Base-by-base conservation (phyloP, 805 yeast species). In the Lipomyces kockii region DNA sequence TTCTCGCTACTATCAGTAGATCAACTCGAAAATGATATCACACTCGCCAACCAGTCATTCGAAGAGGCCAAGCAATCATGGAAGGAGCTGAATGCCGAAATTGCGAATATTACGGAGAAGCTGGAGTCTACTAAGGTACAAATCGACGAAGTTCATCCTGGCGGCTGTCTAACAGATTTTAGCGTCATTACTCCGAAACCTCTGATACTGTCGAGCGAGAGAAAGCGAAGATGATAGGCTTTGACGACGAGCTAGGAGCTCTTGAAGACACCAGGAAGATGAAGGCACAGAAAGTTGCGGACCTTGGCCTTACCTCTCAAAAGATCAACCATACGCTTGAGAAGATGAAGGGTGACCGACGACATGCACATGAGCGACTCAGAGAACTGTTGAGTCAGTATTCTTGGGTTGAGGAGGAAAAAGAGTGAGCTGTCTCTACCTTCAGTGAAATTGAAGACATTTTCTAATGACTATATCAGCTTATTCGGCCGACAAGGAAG, bases 191-290 rank as follows among this genome's bases (percentile, higher is more conserved):
- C 29, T 17, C 60, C 22, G 64, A 66, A 34, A 60, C 64, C 8
- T 62, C 65, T 17, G 58, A 59, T 27, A 55, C 52, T 6, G 57
- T 69, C 12, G 71, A 69, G 53, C 56, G 52, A 11, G 72, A 91
- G 76, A 86, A 83, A 72, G 82, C 85, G 11, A 84, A 84, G 66
- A 79, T 89, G 61, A 72, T 87, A 58, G 92, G 92, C 1, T 82
- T 91, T 53, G 88, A 89, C 75, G 95, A 89, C 66, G 97, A 93
- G 76, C 80, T 92, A 53, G 82, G 81, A 34, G 92, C 89, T 59
- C 75, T 70, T 67, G 79, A 76, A 64, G 64, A 67, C 7, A 69
- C 75, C 20, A 52, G 72, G 20, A 68, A 69, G 12, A 63, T 58
- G 51, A 74, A 75, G 72, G 69, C 69, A 57, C 72, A 67, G 61